Conservation (phyloP, 805 yeast species). For the Candida peoriensis region DNA sequence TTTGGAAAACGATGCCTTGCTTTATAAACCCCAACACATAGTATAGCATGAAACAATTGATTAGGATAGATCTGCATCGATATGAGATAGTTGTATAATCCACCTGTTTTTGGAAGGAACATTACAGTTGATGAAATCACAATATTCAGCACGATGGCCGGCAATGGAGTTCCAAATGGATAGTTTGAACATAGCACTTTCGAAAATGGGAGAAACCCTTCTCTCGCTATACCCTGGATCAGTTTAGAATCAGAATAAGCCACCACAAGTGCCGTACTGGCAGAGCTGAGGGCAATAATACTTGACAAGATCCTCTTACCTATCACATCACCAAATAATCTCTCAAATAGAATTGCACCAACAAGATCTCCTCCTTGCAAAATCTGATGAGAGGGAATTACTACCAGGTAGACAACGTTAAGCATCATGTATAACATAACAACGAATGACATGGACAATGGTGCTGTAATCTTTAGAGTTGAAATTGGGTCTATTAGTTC, state of each 20-base stretch:
- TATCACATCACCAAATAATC: conserved; percentile 43
- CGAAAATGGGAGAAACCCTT: conserved; percentile 53
- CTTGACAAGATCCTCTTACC: conserved; percentile 48
- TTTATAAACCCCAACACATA: conserved; percentile 52
- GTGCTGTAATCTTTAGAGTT: conserved; percentile 55
- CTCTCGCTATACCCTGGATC: conserved; percentile 56
- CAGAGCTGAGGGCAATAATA: conserved; percentile 52
- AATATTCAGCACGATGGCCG: conserved; percentile 34
- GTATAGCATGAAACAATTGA: conserved; percentile 43
- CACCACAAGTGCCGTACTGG: conserved; percentile 55
- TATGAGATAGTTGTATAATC: conserved; percentile 35
- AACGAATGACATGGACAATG: conserved; percentile 41
- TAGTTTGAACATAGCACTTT: conserved; percentile 46
- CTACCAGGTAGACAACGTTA: conserved; percentile 48
- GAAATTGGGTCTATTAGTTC: conserved; percentile 52
- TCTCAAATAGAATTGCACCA: conserved; percentile 50
- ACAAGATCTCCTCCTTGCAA: conserved; percentile 47
- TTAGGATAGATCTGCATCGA: conserved; percentile 42
- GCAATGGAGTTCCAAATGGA: conserved; percentile 52
- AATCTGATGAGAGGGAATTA: conserved; percentile 45
- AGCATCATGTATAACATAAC: conserved; percentile 43
- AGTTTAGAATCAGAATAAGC: conserved; percentile 51
- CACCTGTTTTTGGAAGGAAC: conserved; percentile 27
- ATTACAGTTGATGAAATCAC: conserved; percentile 27
- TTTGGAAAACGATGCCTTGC: conserved; percentile 43